A percentile compares a stretch with the other conserved stretches of the same genome.
Conservation (phyloP, 106 monocot genomes). For the Dactylorhiza incarnata region DNA sequence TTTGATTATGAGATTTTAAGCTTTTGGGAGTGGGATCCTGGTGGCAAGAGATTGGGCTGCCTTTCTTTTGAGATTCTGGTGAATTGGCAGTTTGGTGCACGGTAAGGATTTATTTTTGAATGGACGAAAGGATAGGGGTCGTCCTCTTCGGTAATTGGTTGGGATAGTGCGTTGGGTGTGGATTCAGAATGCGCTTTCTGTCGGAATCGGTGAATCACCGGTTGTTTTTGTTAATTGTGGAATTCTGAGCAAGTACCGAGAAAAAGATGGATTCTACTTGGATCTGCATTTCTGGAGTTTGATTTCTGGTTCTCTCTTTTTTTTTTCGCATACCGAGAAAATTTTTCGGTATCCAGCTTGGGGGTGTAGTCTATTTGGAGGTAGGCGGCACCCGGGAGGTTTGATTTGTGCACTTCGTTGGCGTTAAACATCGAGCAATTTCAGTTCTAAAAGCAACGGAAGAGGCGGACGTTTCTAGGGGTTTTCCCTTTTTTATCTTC, state of each 20-base stretch:
- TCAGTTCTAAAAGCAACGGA: slow-evolving; percentile 5
- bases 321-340: background rate
- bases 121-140: background rate
- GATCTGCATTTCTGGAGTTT: slow-evolving; percentile 5
- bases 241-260: background rate
- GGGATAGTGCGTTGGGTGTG: background rate
- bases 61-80: background rate
- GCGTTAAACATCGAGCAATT: background rate
- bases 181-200: background rate
- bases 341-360: background rate
- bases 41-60: background rate
- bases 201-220: background rate
- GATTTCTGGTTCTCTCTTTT: background rate
- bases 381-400: background rate
- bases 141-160: background rate
- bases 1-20: background rate
- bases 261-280: too few relatives aligned
- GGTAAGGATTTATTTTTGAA: background rate
- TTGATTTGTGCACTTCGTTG: background rate
- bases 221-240: background rate
- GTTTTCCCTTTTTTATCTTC: background rate
- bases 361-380: background rate
- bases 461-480: background rate
- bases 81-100: slow-evolving; percentile 1
- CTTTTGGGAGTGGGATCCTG: background rate